Percentiles rank a stretch among this genome's conserved stretches.
Conservation (phyloP, 2,329 filamentous ascomycete species). For the Domatiomyces catenatus region DNA sequence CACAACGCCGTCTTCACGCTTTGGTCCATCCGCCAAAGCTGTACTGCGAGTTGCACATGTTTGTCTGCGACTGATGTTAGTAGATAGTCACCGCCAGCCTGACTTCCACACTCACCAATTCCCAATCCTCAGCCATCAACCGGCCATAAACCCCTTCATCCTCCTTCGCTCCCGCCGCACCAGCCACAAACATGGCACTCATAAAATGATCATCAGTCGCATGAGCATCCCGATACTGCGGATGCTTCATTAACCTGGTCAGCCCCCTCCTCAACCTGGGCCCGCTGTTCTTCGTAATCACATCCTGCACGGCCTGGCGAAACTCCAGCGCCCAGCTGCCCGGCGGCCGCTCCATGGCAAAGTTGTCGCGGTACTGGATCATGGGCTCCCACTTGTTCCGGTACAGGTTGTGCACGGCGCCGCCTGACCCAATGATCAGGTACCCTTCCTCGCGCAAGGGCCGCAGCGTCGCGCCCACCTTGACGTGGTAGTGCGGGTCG, state of each 20-base stretch:
- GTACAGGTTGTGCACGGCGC: constrained; percentile 20
- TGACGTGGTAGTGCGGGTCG: constrained; percentile 42
- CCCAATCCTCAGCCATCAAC: constrained; percentile 48
- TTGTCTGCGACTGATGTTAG: constrained; percentile 28
- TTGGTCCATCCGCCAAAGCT: constrained; percentile 32
- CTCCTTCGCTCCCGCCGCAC: constrained; percentile 35
- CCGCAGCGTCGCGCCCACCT: constrained; percentile 42
- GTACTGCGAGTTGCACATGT: constrained; percentile 49
- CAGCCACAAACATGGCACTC: constrained; percentile 48
- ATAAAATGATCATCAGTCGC: constrained; percentile 58
- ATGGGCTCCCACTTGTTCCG: constrained; percentile 52
- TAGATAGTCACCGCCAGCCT: too few species aligned
- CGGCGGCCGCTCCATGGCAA: constrained; percentile 44
- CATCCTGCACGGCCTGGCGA: constrained; percentile 48
- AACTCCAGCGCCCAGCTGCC: constrained; percentile 49
- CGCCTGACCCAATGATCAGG: constrained; percentile 4
- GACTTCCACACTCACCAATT: constrained; percentile 25
- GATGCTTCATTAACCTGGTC: constrained; percentile 53
- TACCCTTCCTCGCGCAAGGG: constrained; percentile 30
- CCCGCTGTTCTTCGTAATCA: constrained; percentile 39
- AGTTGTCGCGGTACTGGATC: constrained; percentile 47
- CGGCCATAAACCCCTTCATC: constrained; percentile 30
- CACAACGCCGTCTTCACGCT: background rate
- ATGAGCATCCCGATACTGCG: constrained; percentile 49
- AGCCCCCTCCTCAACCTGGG: constrained; percentile 40